Conservation (phyloP, 768 basidiomycete species). For the Mycena olivaceomarginata region DNA sequence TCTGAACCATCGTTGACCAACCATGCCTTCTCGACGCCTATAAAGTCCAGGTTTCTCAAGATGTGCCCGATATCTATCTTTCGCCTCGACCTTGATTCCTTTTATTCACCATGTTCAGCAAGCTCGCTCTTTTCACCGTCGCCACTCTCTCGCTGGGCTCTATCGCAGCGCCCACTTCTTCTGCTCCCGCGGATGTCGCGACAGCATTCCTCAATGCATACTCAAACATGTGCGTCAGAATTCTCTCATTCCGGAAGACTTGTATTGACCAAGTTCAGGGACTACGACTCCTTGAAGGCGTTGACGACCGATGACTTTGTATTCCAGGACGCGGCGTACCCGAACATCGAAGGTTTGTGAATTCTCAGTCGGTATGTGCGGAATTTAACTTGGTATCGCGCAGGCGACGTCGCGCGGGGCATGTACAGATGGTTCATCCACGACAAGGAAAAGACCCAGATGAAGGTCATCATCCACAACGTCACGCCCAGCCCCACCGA, state of each 20-base stretch:
- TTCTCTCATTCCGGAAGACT: not conserved
- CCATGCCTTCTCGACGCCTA: not conserved
- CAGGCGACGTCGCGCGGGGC: conserved; percentile 27
- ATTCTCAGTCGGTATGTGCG: not conserved
- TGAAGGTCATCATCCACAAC: conserved; percentile 34
- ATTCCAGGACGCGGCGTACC: conserved; percentile 25
- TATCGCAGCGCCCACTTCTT: conserved; percentile 9
- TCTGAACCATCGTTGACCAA: too few species aligned
- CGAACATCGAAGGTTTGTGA: conserved; percentile 16
- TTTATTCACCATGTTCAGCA: conserved; percentile 13
- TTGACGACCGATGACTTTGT: conserved; percentile 26
- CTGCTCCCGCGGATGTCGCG: conserved; percentile 12
- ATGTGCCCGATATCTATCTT: not conserved
- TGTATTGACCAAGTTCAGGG: conserved; percentile 4
- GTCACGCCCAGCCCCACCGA: conserved; percentile 22
- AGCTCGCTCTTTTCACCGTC: conserved; percentile 15
- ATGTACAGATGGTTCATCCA: conserved; percentile 35
- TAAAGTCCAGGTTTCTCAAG: not conserved
- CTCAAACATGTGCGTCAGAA: conserved; percentile 11
- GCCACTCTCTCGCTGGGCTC: not conserved
- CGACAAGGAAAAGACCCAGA: conserved; percentile 26
- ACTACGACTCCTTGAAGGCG: conserved; percentile 11
- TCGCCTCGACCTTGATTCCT: conserved; percentile 2
- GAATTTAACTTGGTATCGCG: not conserved
- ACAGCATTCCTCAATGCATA: conserved; percentile 28